These are phyloP conservation scores for Raphanus hybrid DNA, from an alignment of 441 rosid genomes.

Conservation along the genomic window DNA sequence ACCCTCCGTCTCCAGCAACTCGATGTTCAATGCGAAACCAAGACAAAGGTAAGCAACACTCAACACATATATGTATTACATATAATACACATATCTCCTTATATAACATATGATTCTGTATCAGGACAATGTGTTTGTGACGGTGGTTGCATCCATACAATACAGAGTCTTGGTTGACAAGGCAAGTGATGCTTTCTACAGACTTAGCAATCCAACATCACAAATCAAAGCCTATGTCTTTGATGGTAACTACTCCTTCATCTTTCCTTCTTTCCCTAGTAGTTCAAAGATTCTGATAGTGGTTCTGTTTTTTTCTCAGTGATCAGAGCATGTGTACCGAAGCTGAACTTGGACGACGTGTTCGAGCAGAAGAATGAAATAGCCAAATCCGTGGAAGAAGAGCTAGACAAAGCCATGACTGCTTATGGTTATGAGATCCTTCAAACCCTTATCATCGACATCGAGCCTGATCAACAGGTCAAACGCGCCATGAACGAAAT, in stretches of 20 bases:
- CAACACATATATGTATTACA: not conserved
- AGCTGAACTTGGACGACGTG: constrained; percentile 59
- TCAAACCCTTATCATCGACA: constrained; percentile 62
- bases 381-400: constrained; percentile 69
- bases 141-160: constrained; percentile 72
- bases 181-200: constrained; percentile 71
- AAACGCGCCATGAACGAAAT: constrained; percentile 74
- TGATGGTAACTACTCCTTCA: constrained; percentile 50
- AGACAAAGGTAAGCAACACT: constrained; percentile 60
- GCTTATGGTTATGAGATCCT: constrained; percentile 70
- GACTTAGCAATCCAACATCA: constrained; percentile 62
- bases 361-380: constrained; percentile 75
- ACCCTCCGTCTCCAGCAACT: constrained; percentile 83
- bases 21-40: constrained; percentile 67
- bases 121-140: constrained; percentile 77
- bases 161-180: constrained; percentile 64
- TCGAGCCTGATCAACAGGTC: constrained; percentile 60
- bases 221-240: constrained; percentile 77
- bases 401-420: constrained; percentile 76
- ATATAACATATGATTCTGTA: constrained; percentile 6
- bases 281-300: not conserved
- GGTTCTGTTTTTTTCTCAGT: constrained; percentile 41
- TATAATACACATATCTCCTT: not conserved
- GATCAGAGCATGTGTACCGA: constrained; percentile 71
- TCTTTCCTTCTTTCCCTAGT: not conserved